Evolutionary conservation across 2,329 filamentous ascomycete species (phyloP).

Genomic region (Claviceps citrina): DNA sequence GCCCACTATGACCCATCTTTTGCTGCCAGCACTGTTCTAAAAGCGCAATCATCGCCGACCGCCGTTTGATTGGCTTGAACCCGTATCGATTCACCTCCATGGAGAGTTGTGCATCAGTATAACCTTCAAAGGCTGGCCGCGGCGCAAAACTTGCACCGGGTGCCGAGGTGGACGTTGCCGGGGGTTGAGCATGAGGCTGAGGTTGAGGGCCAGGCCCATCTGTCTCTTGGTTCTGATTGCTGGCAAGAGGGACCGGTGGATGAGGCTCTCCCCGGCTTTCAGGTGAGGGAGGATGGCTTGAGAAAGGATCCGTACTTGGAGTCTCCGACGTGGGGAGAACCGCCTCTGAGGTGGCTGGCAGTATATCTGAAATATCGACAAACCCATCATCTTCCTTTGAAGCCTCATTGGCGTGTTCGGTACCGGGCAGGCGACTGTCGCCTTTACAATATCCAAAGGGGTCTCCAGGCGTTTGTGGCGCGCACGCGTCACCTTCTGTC

Average conservation of each 20-base stretch:
- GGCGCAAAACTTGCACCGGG: slow-evolving; percentile 3
- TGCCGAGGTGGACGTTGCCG: background rate
- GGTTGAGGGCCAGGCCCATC: background rate
- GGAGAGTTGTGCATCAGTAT: slow-evolving; percentile 46
- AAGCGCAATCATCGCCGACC: slow-evolving; percentile 53
- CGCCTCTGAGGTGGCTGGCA: slow-evolving; percentile 5
- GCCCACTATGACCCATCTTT: slow-evolving; percentile 23
- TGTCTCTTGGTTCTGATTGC: background rate
- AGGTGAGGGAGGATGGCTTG: background rate
- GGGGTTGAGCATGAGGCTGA: background rate
- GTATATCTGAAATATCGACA: slow-evolving; percentile 12
- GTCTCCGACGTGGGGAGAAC: background rate
- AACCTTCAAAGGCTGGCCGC: slow-evolving; percentile 43
- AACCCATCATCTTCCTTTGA: slow-evolving; percentile 10
- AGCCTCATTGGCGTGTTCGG: background rate
- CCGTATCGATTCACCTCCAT: slow-evolving; percentile 49
- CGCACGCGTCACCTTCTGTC: slow-evolving; percentile 24
- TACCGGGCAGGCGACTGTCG: slow-evolving; percentile 1
- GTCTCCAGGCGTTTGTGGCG: slow-evolving; percentile 14
- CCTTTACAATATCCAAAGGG: slow-evolving; percentile 24
- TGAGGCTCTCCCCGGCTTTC: background rate
- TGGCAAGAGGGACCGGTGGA: background rate
- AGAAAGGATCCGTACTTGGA: no score
- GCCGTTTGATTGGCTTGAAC: slow-evolving; percentile 56
- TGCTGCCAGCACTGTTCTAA: slow-evolving; percentile 58